Base-by-base conservation (phyloP, 345 rosid species). In the Theobroma cacao region DNA sequence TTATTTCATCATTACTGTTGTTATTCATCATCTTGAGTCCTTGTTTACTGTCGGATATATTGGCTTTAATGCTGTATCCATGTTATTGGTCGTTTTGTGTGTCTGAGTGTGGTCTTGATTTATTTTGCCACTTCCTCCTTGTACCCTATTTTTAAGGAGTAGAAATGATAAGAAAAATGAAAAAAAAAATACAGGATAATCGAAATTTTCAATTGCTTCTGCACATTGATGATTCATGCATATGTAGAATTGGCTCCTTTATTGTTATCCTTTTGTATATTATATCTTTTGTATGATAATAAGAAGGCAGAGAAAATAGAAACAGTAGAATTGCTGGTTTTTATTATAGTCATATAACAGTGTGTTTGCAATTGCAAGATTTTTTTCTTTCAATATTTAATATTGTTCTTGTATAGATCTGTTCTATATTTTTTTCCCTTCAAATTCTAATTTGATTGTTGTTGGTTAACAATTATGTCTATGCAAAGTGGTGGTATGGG, bases 401-500 rank as follows among this genome's bases (percentile, higher is more conserved):
- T 59, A 64, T 13, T 43, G 70, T 67, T 52, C 66, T 76, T 43
- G 67, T 45, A 41, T 43, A 47, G 13, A 11, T 3, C 20, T 66
- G 71, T 67, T 22, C 17, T 53, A n/a, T n/a, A n/a, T 34, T 14
- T 53, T 69, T 69, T 17, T 45, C 17, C 15, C 30, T 38, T 47
- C 12, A 45, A 1, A 5, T 8, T 47, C 5, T 28, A 13, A 68
- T 43, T 58, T 38, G 15, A 38, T 38, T 10, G 50, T 10, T 40
- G 17, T 66, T 62, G n/a, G 64, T 61, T 62, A 40, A 69, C 33
- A 62, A 33, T 75, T 43, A 30, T 59, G 41, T 59, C 52, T 58
- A 40, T 77, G 82, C 31, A 66, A 78, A 79, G 41, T 68, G 76
- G 60, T 59, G 6, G 66, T 59, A 13, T 75, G 34, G 20, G 53